Percentiles rank a stretch among this genome's conserved stretches.
These are phyloP conservation scores for Ilyonectria robusta DNA, from an alignment of 2,329 filamentous ascomycete genomes.

Conservation along the genomic window DNA sequence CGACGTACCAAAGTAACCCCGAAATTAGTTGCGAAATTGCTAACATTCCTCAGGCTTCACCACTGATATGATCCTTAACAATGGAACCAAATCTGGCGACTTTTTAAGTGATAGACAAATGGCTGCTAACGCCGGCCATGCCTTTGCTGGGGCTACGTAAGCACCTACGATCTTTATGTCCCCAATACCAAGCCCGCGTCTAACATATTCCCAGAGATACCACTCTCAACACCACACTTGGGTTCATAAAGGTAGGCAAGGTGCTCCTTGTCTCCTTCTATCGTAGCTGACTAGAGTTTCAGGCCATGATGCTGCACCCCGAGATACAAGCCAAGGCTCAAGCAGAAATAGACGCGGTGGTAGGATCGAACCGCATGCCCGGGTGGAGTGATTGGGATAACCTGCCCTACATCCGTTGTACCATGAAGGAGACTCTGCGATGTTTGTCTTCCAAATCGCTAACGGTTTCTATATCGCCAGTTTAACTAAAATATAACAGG, in stretches of 20 bases:
- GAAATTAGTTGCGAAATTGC: background rate
- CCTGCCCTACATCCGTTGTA: conserved; percentile 10
- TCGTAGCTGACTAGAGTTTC: background rate
- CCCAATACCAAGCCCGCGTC: background rate
- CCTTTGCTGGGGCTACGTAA: conserved; percentile 14
- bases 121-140: conserved; percentile 19
- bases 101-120: conserved; percentile 19
- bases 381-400: conserved; percentile 10
- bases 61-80: conserved; percentile 19
- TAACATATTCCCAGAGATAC: conserved; percentile 5
- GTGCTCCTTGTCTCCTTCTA: too few relatives aligned
- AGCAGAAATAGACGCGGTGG: conserved; percentile 14
- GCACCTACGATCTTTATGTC: background rate
- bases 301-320: conserved; percentile 21
- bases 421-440: conserved; percentile 14
- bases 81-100: background rate
- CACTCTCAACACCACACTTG: conserved; percentile 13
- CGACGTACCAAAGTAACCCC: background rate
- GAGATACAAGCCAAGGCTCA: conserved; percentile 16
- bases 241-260: conserved; percentile 7
- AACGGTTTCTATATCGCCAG: background rate
- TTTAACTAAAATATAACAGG: background rate
- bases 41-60: conserved; percentile 6
- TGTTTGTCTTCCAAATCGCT: background rate
- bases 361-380: conserved; percentile 4